Evolutionary conservation across 2,329 filamentous ascomycete genomes (phyloP), one percentile per base, ranked within the genome.

Genomic region (Thelonectria rubi): DNA sequence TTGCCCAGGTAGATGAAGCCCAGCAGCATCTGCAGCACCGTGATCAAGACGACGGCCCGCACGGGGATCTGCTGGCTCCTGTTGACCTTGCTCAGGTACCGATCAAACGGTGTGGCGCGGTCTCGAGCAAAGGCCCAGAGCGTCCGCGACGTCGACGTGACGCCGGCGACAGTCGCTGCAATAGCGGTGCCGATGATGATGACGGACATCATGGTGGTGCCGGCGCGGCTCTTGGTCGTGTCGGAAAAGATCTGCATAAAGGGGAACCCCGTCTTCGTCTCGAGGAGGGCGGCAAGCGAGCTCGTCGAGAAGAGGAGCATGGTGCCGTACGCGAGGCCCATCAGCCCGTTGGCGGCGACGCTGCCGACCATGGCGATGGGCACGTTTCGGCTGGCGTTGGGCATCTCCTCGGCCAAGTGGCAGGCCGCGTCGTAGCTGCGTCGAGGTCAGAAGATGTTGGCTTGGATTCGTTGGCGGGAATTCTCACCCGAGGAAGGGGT

Each of bases 261-360:
- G 0, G 78, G 78, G 9, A 79, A 80, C 0, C 80, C 79, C 0
- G 77, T 80, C 0, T 75, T 72, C 0, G 79, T 79, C 1, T 72
- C 50, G 1, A 82, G 71, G 1, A 82, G 66, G 0, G 67, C 64
- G 0, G 78, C 68, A 0, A 82, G 70, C 3, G 63, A 53, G 0
- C 78, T 78, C 0, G 80, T 75, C 0, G 74, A 79, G 66, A 78
- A 84, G 1, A 82, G 70, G 0, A 84, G 67, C 10, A 81, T 70
- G 50, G 80, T 71, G 32, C 72, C 73, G 60, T 77, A 82, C 2
- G 72, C 71, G 1, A 83, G 69, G 1, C 81, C 82, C 42, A 83
- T 75, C 1, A 82, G 45, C 0, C 81, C 81, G 48, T 84, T 84
- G 37, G 80, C 66, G 0, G 74, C 54, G 2, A 75, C 70, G 43